Evolutionary conservation across 2,329 filamentous ascomycete species (phyloP), one percentile per base, ranked within the genome.

Genomic region (Berkeleyomyces basicola): DNA sequence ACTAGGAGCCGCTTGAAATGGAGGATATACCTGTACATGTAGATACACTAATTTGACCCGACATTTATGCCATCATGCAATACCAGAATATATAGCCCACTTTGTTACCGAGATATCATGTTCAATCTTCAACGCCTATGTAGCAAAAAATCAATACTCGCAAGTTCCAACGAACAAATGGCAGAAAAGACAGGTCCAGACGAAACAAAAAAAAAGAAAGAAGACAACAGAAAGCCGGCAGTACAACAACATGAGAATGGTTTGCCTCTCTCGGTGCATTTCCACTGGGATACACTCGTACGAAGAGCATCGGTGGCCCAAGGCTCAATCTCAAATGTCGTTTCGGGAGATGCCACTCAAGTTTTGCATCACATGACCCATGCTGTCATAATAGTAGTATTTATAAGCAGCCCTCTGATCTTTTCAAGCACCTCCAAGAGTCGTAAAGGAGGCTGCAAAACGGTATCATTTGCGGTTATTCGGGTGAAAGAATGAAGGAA

Each of bases 41-140:
- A 55, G 39, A 55, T 55, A 39, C 10, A 55, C 11, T 39, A 55
- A 55, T 37, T 37, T 1, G 39, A 14, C 49, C 33, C 5, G 46
- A 7, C 3, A 7, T 23, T 49, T 49, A 16, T 9, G n/a, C 7
- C 7, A 49, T 16, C 46, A n/a, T 9, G n/a, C n/a, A 23, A 39
- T 6, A 14, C 33, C 33, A 16, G n/a, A 37, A 36, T 6, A 55
- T 37, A 55, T 23, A 49, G 46, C n/a, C n/a, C 16, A 36, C 51
- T 49, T 57, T 61, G 51, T 40, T 42, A 58, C 47, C 33, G 46
- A 59, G 57, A 53, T 63, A 59, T 59, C 42, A 59, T 58, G 46
- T 64, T 68, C 67, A 70, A 67, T 71, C 71, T 72, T 72, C 67
- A 73, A 74, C 71, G 72, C 72, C 72, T 71, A 72, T 69, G 68